A percentile compares a stretch with the other conserved stretches of the same genome.
phyloP scores from a whole-genome alignment of 345 rosid species.

The Iberis pinnata region DNA sequence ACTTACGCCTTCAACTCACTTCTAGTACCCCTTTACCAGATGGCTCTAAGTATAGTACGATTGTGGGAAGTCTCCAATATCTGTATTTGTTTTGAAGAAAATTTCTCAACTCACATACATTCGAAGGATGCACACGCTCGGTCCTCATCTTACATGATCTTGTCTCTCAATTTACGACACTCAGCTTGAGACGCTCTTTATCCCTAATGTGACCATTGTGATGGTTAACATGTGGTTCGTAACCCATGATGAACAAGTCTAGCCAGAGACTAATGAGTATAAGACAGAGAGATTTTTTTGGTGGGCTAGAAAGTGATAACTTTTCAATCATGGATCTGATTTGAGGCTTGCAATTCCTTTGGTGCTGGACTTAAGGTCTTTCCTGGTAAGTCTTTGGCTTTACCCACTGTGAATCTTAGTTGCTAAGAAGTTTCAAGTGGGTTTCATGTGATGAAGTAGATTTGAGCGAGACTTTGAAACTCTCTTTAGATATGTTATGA shows the following conservation, averaged over 20 bases:
- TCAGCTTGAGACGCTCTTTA: constrained; percentile 35
- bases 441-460: constrained; percentile 33
- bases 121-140: constrained; percentile 84
- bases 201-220: constrained; percentile 75
- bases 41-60: too few species aligned
- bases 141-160: constrained; percentile 96
- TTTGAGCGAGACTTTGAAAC: constrained; percentile 44
- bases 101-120: too few species aligned
- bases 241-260: constrained; percentile 45
- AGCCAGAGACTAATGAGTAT: constrained; percentile 24
- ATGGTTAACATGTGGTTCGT: constrained; percentile 97
- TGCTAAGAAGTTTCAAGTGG: constrained; percentile 26
- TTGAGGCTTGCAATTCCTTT: constrained; percentile 61
- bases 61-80: too few species aligned
- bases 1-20: too few species aligned
- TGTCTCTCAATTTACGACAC: constrained; percentile 69
- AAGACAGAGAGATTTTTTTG: constrained; percentile 33
- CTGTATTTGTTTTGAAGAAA: too few species aligned
- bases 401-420: constrained; percentile 35
- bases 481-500: constrained; percentile 63
- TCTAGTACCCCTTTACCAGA: too few species aligned
- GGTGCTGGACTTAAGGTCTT: constrained; percentile 70
- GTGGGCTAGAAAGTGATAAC: constrained; percentile 21
- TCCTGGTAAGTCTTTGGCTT: constrained; percentile 60
- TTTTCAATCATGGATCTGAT: constrained; percentile 46